Conservation (phyloP, 164 flowering plant genomes). For the Stephania yunnanensis region DNA sequence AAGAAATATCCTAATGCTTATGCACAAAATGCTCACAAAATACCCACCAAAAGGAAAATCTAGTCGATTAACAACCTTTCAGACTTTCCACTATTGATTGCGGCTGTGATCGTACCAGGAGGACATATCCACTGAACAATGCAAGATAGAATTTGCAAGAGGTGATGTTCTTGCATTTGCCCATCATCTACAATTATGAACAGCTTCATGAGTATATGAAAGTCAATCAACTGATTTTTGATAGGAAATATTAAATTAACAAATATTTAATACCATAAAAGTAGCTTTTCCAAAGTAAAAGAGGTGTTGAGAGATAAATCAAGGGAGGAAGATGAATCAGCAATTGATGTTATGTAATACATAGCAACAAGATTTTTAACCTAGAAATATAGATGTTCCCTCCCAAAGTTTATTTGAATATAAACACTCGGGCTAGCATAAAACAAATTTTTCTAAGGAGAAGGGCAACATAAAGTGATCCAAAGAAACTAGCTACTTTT, state of each 20-base stretch:
- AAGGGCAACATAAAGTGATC: too few relatives aligned
- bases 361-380: neutral
- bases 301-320: neutral
- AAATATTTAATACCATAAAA: conserved; percentile 1
- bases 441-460: too few relatives aligned
- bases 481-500: too few relatives aligned
- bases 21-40: neutral
- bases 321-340: neutral
- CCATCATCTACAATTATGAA: conserved; percentile 44
- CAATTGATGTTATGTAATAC: neutral
- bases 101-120: conserved; percentile 55
- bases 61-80: conserved; percentile 52
- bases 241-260: neutral
- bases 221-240: too few relatives aligned
- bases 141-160: conserved; percentile 69
- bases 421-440: too few relatives aligned
- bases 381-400: too few relatives aligned
- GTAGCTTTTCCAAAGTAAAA: neutral
- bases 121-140: conserved; percentile 82
- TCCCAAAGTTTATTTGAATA: too few relatives aligned
- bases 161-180: conserved; percentile 61
- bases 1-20: conserved; percentile 14
- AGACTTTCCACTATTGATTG: conserved; percentile 73
- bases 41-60: conserved; percentile 6
- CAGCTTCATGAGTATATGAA: neutral